Conservation (phyloP, 306 rosid species). For the Betula pendula region DNA sequence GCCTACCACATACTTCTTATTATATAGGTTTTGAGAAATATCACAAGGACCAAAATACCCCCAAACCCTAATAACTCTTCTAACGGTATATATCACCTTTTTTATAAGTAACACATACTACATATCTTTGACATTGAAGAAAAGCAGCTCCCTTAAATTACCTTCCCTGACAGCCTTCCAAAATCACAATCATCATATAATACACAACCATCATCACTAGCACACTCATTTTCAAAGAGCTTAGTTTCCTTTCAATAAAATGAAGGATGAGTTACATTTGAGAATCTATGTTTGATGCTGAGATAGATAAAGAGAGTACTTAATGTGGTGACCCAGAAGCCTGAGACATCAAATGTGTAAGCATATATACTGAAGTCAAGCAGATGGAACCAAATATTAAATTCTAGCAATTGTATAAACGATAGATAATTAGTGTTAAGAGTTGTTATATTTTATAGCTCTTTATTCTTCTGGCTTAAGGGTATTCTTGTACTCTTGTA, state of each 20-base stretch:
- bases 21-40: no score
- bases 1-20: no score
- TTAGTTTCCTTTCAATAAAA: background rate
- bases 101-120: no score
- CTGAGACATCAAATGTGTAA: background rate
- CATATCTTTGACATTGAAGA: background rate
- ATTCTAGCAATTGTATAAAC: background rate
- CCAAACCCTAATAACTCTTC: no score
- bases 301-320: background rate
- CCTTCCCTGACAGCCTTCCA: background rate
- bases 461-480: no score
- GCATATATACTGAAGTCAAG: background rate
- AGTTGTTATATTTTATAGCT: no score
- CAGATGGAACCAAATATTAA: background rate
- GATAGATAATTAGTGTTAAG: background rate
- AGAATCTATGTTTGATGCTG: background rate
- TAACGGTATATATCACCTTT: no score
- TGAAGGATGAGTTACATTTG: background rate
- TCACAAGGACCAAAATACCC: no score
- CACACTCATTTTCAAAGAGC: background rate
- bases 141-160: background rate
- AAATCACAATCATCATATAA: background rate
- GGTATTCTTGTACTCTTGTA: no score
- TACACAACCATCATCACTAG: background rate
- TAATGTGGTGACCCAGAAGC: background rate